Evolutionary conservation across 2,329 filamentous ascomycete genomes (phyloP), one percentile per base, ranked within the genome.

Genomic region (Penicillium sp.): DNA sequence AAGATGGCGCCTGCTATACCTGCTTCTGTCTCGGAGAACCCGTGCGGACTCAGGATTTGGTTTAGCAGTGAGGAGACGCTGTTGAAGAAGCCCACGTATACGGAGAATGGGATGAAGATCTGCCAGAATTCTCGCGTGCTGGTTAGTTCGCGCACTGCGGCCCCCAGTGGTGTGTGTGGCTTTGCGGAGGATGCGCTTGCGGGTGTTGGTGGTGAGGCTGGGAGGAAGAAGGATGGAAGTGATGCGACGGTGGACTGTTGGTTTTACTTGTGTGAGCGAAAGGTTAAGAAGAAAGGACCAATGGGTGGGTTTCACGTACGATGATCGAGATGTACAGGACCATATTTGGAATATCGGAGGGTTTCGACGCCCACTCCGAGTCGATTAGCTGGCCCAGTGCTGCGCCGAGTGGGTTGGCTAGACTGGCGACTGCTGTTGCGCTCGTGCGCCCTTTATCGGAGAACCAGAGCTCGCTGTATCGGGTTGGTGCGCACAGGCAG

Each of bases 381-480:
- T 90, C 87, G 53, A 97, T 85, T 43, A 97, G 80, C 76, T 97
- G 91, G 4, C 91, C 93, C 49, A 97, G 77, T 7, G 93, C 93
- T 23, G 89, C 92, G 15, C 93, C 93, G 50, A 97, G 83, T 0
- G 93, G 93, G 73, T 97, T 97, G 4, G 93, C 91, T 57, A 97
- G 77, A 59, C 87, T 92, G 23, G 88, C 87, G 36, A 96, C 69
- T 1, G 93, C 94, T 0, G 93, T 97, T 19, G 93, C 93, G 53
- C 89, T 88, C 13, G 96, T 90, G 53, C 94, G 85, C 8, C 92
- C 93, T 11, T 81, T 79, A 66, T 89, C 87, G 2, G 91, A 92
- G 76, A 97, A 97, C 94, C 94, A 97, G 58, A 96, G 79, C 71
- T 97, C 92, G 53, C 90, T 94, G 75, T 96, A 99, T 60, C 91